A percentile compares a stretch with the other conserved stretches of the same genome.
Conservation (phyloP, 2,329 filamentous ascomycete genomes). For the Blastomyces gilchristii region DNA sequence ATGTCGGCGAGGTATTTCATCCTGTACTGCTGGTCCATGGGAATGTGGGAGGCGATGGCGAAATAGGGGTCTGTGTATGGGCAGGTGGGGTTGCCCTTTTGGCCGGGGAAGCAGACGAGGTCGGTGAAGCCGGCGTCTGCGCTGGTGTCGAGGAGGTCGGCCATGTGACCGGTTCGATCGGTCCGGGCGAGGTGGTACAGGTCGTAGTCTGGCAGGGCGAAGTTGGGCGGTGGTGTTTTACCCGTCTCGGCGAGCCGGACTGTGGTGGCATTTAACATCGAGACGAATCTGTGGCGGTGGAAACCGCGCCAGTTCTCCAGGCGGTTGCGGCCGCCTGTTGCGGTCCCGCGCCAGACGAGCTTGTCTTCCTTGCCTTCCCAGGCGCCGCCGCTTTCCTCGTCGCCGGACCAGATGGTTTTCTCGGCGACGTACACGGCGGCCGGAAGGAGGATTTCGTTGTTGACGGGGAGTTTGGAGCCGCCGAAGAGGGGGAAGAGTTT, state of each 20-base stretch:
- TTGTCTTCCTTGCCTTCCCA: constrained; percentile 37
- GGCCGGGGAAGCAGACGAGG: constrained; percentile 35
- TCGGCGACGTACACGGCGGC: constrained; percentile 42
- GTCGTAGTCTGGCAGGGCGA: constrained; percentile 27
- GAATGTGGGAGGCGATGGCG: constrained; percentile 21
- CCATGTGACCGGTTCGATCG: constrained; percentile 22
- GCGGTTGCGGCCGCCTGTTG: constrained; percentile 39
- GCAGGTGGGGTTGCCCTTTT: constrained; percentile 31
- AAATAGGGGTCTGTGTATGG: constrained; percentile 38
- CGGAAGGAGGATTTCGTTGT: constrained; percentile 44
- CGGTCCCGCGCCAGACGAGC: constrained; percentile 40
- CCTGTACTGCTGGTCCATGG: constrained; percentile 32
- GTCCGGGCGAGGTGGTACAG: constrained; percentile 34
- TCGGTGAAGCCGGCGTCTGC: constrained; percentile 36
- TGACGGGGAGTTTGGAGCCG: constrained; percentile 41
- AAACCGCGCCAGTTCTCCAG: constrained; percentile 58
- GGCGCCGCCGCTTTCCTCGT: constrained; percentile 27
- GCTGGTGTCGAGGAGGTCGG: constrained; percentile 33
- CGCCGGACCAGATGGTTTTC: constrained; percentile 35
- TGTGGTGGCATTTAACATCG: constrained; percentile 59
- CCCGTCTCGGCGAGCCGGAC: constrained; percentile 42
- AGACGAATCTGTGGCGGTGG: constrained; percentile 64
- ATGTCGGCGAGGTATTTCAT: constrained; percentile 66
- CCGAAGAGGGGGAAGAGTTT: constrained; percentile 42
- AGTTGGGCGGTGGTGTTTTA: constrained; percentile 15